These are phyloP conservation scores for Licmophora abbreviata DNA, from an alignment of 108 stramenopile genomes.

Conservation along the genomic window DNA sequence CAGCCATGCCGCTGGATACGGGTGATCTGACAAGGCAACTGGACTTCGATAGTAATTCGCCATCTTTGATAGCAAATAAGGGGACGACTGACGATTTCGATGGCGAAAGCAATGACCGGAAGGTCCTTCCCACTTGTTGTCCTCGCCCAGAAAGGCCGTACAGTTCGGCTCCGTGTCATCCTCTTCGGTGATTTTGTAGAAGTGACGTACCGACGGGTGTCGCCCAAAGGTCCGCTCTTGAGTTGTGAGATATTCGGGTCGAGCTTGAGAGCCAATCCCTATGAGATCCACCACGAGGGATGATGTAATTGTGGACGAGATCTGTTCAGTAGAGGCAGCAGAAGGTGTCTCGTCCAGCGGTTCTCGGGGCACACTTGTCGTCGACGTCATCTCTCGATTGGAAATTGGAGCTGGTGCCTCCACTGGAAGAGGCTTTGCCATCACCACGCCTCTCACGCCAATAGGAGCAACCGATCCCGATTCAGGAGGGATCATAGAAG, in stretches of 20 bases:
- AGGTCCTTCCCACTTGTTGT: background rate
- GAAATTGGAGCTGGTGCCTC: no score
- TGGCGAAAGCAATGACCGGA: background rate
- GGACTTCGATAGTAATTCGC: background rate
- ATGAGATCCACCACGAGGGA: background rate
- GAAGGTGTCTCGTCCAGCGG: no score
- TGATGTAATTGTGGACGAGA: no score
- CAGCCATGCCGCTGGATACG: conserved; percentile 15
- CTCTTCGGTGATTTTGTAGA: conserved; percentile 13
- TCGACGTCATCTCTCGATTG: no score
- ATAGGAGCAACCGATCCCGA: no score
- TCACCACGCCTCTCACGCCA: no score
- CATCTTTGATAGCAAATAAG: conserved; percentile 5
- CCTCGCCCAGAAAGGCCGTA: background rate
- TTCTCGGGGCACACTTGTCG: no score
- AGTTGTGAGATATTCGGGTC: conserved; percentile 16
- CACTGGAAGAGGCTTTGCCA: no score
- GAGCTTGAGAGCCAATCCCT: conserved; percentile 12
- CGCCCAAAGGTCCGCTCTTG: conserved; percentile 19
- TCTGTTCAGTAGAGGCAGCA: no score
- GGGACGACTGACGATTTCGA: background rate
- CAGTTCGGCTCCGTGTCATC: conserved; percentile 8
- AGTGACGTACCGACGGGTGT: conserved; percentile 8
- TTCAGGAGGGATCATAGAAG: no score
- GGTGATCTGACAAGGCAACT: no score